Evolutionary conservation across 2,329 filamentous ascomycete species (phyloP).

Genomic region (Scedosporium apiospermum): DNA sequence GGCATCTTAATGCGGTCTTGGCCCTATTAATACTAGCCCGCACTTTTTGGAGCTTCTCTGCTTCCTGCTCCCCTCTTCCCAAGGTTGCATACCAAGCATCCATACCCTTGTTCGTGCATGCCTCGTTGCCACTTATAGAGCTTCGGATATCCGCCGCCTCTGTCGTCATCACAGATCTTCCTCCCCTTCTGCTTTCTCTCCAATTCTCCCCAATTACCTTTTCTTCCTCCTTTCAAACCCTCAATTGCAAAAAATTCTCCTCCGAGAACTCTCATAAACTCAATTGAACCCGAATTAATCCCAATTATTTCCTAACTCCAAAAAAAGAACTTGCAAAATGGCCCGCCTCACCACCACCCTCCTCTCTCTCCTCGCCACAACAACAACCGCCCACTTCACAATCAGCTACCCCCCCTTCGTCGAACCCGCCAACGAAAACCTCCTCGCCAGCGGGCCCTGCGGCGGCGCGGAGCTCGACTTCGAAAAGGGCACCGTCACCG

Average conservation of each 20-base stretch:
- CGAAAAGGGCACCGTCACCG: slow-evolving; percentile 30
- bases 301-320: not conserved
- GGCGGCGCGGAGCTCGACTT: slow-evolving; percentile 43
- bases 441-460: slow-evolving; percentile 38
- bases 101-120: no score
- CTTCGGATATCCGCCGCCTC: not conserved
- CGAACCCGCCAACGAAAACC: slow-evolving; percentile 36
- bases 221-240: not conserved
- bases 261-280: not conserved
- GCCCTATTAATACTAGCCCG: not conserved
- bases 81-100: no score
- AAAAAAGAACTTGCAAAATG: slow-evolving; percentile 11
- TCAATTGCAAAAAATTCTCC: not conserved
- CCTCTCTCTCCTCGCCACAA: slow-evolving; percentile 26
- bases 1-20: not conserved
- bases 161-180: not conserved
- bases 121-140: not conserved
- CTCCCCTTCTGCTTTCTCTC: not conserved
- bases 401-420: slow-evolving; percentile 38
- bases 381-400: slow-evolving; percentile 43
- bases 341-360: slow-evolving; percentile 16
- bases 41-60: no score
- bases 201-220: not conserved
- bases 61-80: no score
- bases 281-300: not conserved